phyloP scores from a whole-genome alignment of 2,329 filamentous ascomycete species.

The Fusarium incarnatum region DNA sequence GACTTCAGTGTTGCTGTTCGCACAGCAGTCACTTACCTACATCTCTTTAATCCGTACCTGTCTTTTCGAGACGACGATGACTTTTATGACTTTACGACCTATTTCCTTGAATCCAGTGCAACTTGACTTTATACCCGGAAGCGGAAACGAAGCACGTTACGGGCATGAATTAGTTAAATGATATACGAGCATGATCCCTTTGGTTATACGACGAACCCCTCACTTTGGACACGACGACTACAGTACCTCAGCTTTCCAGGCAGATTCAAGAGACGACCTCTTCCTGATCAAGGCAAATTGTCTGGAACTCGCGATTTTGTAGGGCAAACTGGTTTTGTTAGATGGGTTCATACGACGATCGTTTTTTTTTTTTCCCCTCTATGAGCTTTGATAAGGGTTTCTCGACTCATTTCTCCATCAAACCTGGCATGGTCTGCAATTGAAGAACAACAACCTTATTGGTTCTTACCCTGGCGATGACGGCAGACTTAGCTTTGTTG shows the following conservation, averaged over 20 bases:
- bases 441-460: constrained; percentile 21
- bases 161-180: constrained; percentile 39
- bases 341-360: not conserved
- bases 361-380: not conserved
- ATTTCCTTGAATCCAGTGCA: constrained; percentile 18
- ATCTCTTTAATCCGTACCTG: not conserved
- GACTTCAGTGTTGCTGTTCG: not conserved
- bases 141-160: constrained; percentile 39
- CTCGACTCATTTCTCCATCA: constrained; percentile 5
- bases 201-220: constrained; percentile 31
- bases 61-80: constrained; percentile 36
- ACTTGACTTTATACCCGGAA: constrained; percentile 28
- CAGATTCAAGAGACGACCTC: constrained; percentile 7
- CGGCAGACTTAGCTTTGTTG: constrained; percentile 1
- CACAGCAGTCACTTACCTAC: not conserved
- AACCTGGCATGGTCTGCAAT: constrained; percentile 10
- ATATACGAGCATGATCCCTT: constrained; percentile 37
- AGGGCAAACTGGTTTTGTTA: constrained; percentile 15
- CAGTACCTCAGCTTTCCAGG: constrained; percentile 24
- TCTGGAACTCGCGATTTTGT: constrained; percentile 5
- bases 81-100: constrained; percentile 43
- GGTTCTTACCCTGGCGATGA: not conserved
- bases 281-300: constrained; percentile 13
- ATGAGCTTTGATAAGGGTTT: constrained; percentile 13
- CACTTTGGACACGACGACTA: constrained; percentile 24